Evolutionary conservation across 2,329 filamentous ascomycete genomes (phyloP), one percentile per base, ranked within the genome.

Genomic region (Aspergillus sp.): DNA sequence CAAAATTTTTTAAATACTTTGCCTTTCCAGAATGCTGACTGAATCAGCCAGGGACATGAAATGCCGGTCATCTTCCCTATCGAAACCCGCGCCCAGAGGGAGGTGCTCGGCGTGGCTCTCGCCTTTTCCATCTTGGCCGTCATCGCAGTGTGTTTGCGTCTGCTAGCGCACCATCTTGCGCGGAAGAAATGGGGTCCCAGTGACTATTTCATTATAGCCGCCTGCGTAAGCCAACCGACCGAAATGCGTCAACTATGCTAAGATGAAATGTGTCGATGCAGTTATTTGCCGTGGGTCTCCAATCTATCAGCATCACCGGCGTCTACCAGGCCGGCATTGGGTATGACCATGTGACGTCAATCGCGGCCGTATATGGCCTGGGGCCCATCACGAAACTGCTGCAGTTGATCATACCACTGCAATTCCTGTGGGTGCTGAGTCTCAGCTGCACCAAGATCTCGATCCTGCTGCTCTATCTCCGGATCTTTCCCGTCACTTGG

Each of bases 371-470:
- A n/a, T 67, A 66, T 54, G 67, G 67, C 5, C 16, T 36, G 7
- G 58, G 50, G 22, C 67, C 67, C 6, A 62, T 69, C 20, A 66
- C 60, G 16, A 67, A 64, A 36, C 57, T 69, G n/a, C 49, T 62
- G 16, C 42, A 68, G 24, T 42, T 68, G 42, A 62, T 68, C 45
- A 59, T 70, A 52, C 63, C 67, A 4, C 56, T 68, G 22, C 66
- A 70, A 51, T 63, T 69, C 32, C 54, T 67, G 3, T 70, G 73
- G 60, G 70, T 67, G 11, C 55, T 63, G 6, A 68, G 66, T 49
- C 56, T 69, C 14, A 68, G 58, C 24, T 66, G 68, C 55, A 65
- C 60, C 2, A 69, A 69, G 20, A 56, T 69, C 46, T 68, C 65
- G 18, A 69, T 69, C 7, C 46, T 69, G 45, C 49, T 65, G 16